Percentiles rank a stretch among this genome's conserved stretches.
These are phyloP conservation scores for Colletotrichum australisinense DNA, from an alignment of 2,329 filamentous ascomycete genomes.

Conservation along the genomic window DNA sequence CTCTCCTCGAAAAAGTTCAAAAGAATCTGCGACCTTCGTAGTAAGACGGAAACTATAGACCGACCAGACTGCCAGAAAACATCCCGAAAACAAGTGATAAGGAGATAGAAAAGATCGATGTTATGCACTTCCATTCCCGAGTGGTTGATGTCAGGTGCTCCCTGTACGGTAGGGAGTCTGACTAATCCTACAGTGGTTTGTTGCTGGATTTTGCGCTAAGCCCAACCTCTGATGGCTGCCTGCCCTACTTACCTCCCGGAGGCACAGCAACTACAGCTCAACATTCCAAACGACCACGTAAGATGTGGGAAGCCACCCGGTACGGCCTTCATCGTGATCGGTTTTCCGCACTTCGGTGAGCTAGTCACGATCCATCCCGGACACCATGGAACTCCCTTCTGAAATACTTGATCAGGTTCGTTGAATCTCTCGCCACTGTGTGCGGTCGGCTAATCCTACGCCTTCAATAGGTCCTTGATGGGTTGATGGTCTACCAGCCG, in stretches of 20 bases:
- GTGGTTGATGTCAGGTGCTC: neutral
- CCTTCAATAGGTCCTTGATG: neutral
- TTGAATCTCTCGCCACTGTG: neutral
- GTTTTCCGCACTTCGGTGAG: neutral
- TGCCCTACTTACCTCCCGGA: too few species aligned
- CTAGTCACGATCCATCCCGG: too few species aligned
- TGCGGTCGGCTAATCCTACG: neutral
- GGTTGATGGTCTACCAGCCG: neutral
- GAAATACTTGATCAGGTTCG: slow-evolving; percentile 10
- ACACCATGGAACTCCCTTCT: neutral
- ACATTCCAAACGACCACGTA: neutral
- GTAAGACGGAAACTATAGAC: too few species aligned
- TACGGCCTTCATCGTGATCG: neutral
- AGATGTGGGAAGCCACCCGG: neutral
- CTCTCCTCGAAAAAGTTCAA: too few species aligned
- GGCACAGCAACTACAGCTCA: neutral
- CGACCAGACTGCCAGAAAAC: too few species aligned
- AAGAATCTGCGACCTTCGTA: too few species aligned
- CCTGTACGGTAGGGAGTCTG: neutral
- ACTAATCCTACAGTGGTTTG: neutral
- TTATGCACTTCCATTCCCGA: neutral
- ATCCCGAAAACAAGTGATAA: neutral
- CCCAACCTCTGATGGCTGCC: too few species aligned
- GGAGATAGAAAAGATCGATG: neutral
- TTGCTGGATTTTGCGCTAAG: neutral